phyloP scores from a whole-genome alignment of 2,329 filamentous ascomycete genomes.

The Alternaria novae-zelandiae region DNA sequence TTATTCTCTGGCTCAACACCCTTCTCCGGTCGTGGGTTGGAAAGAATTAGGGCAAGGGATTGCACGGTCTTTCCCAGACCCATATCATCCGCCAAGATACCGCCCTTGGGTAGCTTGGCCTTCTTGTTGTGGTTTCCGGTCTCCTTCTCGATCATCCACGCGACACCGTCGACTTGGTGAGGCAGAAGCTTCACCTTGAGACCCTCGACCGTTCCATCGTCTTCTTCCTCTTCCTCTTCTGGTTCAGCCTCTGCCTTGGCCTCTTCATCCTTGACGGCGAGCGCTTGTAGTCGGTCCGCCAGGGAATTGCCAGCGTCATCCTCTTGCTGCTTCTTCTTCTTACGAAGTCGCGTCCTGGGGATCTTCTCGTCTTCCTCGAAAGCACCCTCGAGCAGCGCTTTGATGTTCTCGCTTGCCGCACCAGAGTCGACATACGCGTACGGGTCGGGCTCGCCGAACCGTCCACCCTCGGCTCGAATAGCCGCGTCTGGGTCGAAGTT shows the following conservation, averaged over 20 bases:
- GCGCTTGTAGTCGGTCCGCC: slow-evolving; percentile 52
- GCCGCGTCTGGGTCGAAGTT: slow-evolving; percentile 57
- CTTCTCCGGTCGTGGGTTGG: slow-evolving; percentile 71
- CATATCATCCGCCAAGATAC: slow-evolving; percentile 97
- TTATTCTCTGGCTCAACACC: slow-evolving; percentile 54
- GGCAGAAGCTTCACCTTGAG: slow-evolving; percentile 87
- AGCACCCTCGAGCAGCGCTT: slow-evolving; percentile 80
- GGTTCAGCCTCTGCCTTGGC: slow-evolving; percentile 52
- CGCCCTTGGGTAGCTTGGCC: slow-evolving; percentile 80
- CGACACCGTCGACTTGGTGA: slow-evolving; percentile 91
- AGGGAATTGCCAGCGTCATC: slow-evolving; percentile 45
- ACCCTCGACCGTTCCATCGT: slow-evolving; percentile 74
- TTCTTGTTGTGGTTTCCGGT: slow-evolving; percentile 83
- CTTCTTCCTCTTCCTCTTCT: slow-evolving; percentile 54
- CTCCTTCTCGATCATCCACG: slow-evolving; percentile 95
- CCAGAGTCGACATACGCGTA: slow-evolving; percentile 71
- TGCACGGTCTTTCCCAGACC: slow-evolving; percentile 96
- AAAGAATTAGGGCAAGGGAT: slow-evolving; percentile 85
- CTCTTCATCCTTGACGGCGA: slow-evolving; percentile 56
- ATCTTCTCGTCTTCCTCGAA: slow-evolving; percentile 74
- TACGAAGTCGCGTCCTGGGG: slow-evolving; percentile 52
- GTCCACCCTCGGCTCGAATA: slow-evolving; percentile 53
- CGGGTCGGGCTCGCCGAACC: slow-evolving; percentile 62
- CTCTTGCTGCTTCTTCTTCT: slow-evolving; percentile 50
- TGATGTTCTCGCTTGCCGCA: slow-evolving; percentile 77